These are phyloP conservation scores for Sequoiadendron giganteum DNA, from an alignment of 75 land plant genomes.

Conservation along the genomic window DNA sequence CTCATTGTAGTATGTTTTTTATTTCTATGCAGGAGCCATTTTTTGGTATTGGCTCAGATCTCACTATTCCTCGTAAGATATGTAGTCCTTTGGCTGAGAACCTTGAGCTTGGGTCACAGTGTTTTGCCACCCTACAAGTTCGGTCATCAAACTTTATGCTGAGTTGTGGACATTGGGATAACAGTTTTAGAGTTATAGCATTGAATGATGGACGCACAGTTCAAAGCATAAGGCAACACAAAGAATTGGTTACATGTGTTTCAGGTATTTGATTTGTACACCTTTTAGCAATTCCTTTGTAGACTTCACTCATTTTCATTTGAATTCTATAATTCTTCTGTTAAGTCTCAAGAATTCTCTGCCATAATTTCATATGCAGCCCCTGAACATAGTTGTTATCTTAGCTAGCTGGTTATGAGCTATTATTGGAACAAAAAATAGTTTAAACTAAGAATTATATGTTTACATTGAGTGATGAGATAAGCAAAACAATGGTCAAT, in stretches of 20 bases:
- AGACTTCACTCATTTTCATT: not conserved
- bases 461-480: not conserved
- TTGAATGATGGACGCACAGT: slow-evolving; percentile 79
- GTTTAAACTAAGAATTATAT: not conserved
- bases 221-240: slow-evolving; percentile 87
- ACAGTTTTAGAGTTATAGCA: slow-evolving; percentile 90
- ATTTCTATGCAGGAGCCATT: slow-evolving; percentile 70
- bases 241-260: slow-evolving; percentile 91
- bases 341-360: not conserved
- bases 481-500: too few relatives aligned
- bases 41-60: slow-evolving; percentile 89
- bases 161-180: slow-evolving; percentile 96
- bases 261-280: slow-evolving; percentile 58
- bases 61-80: slow-evolving; percentile 62
- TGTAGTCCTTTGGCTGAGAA: slow-evolving; percentile 75
- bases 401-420: not conserved
- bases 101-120: slow-evolving; percentile 59
- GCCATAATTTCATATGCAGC: not conserved
- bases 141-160: slow-evolving; percentile 68
- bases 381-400: not conserved
- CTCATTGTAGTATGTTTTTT: not conserved
- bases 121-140: slow-evolving; percentile 77
- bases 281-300: not conserved
- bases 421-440: not conserved
- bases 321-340: not conserved